These are phyloP conservation scores for Entrophospora sp. DNA, from an alignment of 192 early-diverging fungal genomes.

Conservation along the genomic window DNA sequence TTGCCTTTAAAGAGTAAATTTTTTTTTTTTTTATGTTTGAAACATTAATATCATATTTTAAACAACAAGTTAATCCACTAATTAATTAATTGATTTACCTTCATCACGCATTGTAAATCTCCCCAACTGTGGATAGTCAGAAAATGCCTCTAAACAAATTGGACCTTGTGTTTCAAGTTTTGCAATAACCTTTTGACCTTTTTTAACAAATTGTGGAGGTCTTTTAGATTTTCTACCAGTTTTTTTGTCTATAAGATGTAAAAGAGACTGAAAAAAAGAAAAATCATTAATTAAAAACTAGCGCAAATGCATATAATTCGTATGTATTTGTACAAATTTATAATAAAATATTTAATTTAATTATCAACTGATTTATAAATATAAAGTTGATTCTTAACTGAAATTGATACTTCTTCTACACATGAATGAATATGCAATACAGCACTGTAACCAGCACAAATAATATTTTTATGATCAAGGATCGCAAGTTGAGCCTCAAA, in stretches of 20 bases:
- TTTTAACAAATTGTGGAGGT: constrained; percentile 90
- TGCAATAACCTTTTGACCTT: constrained; percentile 82
- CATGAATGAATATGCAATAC: constrained; percentile 88
- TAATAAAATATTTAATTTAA: too few species aligned
- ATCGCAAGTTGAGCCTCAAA: constrained; percentile 89
- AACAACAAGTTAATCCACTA: neutral
- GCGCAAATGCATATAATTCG: too few species aligned
- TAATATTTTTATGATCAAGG: constrained; percentile 91
- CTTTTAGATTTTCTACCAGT: constrained; percentile 78
- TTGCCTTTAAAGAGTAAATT: constrained; percentile 33
- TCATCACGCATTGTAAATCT: constrained; percentile 98
- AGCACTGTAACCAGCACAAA: constrained; percentile 89
- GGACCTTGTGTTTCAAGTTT: constrained; percentile 67
- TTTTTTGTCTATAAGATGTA: constrained; percentile 92
- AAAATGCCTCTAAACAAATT: constrained; percentile 82
- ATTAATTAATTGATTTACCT: constrained; percentile 50
- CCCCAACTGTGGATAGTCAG: constrained; percentile 82
- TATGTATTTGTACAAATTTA: too few species aligned
- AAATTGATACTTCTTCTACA: constrained; percentile 79
- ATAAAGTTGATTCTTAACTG: too few species aligned
- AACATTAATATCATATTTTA: neutral
- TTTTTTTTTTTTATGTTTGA: neutral
- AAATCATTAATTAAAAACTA: too few species aligned
- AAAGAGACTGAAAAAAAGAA: constrained; percentile 43
- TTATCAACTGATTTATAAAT: too few species aligned